phyloP scores from a whole-genome alignment of 140 eudicot genomes.

The Bidens hawaiensis region DNA sequence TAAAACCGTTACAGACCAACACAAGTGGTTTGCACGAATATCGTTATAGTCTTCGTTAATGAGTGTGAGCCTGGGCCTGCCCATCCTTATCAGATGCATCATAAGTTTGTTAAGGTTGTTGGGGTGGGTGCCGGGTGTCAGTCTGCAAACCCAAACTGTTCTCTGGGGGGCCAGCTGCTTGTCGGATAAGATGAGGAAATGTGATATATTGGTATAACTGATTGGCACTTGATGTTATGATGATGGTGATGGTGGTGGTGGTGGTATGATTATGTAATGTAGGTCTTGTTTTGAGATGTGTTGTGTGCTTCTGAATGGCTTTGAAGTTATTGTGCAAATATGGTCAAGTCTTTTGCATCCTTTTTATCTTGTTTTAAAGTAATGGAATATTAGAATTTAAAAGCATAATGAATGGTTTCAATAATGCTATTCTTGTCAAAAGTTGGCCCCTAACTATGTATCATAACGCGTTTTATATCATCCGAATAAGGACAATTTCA shows the following conservation, averaged over 20 bases:
- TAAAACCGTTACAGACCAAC: conserved; percentile 79
- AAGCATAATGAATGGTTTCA: conserved; percentile 9
- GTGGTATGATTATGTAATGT: conserved; percentile 30
- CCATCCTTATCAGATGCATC: too few species aligned
- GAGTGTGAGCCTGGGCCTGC: conserved; percentile 39
- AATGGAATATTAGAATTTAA: neutral
- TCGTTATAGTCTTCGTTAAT: conserved; percentile 44
- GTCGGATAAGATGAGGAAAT: conserved; percentile 67
- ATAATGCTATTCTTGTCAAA: conserved; percentile 18
- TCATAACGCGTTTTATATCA: neutral
- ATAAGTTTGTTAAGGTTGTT: conserved; percentile 53
- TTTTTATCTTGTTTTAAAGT: neutral
- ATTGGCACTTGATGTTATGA: conserved; percentile 25
- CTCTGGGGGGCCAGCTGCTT: conserved; percentile 77
- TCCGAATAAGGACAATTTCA: neutral
- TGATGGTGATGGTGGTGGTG: too few species aligned
- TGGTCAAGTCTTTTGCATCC: neutral
- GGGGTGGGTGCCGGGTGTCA: conserved; percentile 68
- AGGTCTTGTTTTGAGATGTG: conserved; percentile 35
- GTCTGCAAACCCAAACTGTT: conserved; percentile 75
- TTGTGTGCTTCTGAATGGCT: conserved; percentile 15
- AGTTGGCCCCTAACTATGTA: conserved; percentile 10
- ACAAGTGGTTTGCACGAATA: conserved; percentile 36
- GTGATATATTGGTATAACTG: conserved; percentile 17
- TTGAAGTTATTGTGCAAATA: conserved; percentile 25